These are phyloP conservation scores for Gaeumannomyces tritici DNA, from an alignment of 2,329 filamentous ascomycete species.

Conservation along the genomic window DNA sequence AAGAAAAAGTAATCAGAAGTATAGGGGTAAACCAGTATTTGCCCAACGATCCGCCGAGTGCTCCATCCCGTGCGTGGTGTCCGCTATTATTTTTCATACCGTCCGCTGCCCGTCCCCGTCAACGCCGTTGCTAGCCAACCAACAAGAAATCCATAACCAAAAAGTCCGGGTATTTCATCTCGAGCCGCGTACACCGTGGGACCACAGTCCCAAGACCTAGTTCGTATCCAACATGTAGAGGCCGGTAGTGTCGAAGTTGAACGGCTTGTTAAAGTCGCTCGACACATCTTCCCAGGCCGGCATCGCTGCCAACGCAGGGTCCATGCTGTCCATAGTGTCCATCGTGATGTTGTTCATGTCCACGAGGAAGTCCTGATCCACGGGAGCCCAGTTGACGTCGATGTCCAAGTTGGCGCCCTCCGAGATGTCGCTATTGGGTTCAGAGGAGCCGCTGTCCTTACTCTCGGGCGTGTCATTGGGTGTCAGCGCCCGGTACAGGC, in stretches of 20 bases:
- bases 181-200: no score
- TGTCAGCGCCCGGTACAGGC: constrained; percentile 43
- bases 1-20: background rate
- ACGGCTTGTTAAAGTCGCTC: constrained; percentile 41
- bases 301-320: constrained; percentile 1
- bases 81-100: background rate
- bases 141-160: background rate
- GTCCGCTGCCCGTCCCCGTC: background rate
- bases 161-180: background rate
- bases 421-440: constrained; percentile 53
- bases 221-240: constrained; percentile 27
- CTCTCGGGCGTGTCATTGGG: constrained; percentile 56
- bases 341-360: constrained; percentile 29
- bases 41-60: background rate
- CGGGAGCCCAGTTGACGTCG: constrained; percentile 37
- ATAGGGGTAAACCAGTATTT: background rate
- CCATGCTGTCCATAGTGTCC: constrained; percentile 13
- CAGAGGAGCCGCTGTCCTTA: constrained; percentile 49
- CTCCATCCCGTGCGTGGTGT: background rate
- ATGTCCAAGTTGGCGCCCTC: constrained; percentile 45
- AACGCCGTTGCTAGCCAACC: background rate
- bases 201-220: background rate
- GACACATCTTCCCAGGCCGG: constrained; percentile 39
- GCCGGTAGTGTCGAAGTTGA: constrained; percentile 34
- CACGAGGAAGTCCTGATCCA: constrained; percentile 34